Conservation (phyloP, 805 yeast genomes). For the Sugiyamaella boreocaroliniensis region DNA sequence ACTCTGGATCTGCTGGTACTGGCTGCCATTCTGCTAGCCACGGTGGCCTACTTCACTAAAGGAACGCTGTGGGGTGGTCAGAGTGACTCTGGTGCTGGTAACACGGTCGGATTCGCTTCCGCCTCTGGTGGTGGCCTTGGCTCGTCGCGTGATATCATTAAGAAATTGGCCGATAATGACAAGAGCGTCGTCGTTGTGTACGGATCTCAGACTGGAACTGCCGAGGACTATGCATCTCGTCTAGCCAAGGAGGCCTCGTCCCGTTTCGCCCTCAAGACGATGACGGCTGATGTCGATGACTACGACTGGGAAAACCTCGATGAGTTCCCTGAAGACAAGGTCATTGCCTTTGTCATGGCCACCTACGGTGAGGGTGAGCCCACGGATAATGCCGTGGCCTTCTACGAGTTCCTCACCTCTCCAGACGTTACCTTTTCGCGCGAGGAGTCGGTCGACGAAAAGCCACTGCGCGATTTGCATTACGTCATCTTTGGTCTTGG, state of each 20-base stretch:
- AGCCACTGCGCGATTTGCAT: conserved; percentile 47
- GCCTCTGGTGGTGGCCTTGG: conserved; percentile 20
- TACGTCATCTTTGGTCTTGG: conserved; percentile 87
- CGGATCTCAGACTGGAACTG: conserved; percentile 98
- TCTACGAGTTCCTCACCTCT: conserved; percentile 56
- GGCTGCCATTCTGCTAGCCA: conserved; percentile 57
- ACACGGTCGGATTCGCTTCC: conserved; percentile 14
- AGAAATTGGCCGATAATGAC: conserved; percentile 44
- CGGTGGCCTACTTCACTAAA: conserved; percentile 60
- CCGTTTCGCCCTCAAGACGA: conserved; percentile 70
- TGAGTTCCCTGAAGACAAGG: conserved; percentile 49
- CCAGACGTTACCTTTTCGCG: conserved; percentile 46
- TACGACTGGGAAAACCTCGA: conserved; percentile 76
- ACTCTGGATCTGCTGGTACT: conserved; percentile 65
- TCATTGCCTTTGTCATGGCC: conserved; percentile 75
- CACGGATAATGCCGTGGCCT: conserved; percentile 85
- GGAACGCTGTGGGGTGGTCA: conserved; percentile 43
- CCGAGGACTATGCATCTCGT: conserved; percentile 92
- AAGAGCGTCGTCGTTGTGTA: conserved; percentile 76
- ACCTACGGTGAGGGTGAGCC: conserved; percentile 99
- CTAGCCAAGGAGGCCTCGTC: conserved; percentile 82
- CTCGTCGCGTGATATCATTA: conserved; percentile 26
- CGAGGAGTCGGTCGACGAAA: conserved; percentile 24
- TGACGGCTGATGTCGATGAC: conserved; percentile 84
- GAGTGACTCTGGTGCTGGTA: conserved; percentile 18